These are phyloP conservation scores for Brettanomyces sp. DNA, from an alignment of 805 yeast genomes.

Conservation along the genomic window DNA sequence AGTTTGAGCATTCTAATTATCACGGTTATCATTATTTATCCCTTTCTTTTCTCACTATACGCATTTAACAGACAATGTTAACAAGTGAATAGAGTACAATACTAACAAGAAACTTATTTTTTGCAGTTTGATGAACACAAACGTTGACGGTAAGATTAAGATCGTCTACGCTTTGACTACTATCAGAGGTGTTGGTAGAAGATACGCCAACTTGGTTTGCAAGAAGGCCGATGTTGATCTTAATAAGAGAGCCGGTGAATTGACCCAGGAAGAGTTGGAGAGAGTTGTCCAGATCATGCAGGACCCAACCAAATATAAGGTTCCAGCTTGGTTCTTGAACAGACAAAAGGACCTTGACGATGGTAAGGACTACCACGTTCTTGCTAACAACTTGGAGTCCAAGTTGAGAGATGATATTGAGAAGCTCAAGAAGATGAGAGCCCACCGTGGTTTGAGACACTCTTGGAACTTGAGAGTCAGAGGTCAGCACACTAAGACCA, in stretches of 20 bases:
- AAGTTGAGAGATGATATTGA: slow-evolving; percentile 99
- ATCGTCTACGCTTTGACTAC: slow-evolving; percentile 99
- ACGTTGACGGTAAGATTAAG: slow-evolving; percentile 99
- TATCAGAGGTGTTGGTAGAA: slow-evolving; percentile 99
- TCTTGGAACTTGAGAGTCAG: slow-evolving; percentile 99
- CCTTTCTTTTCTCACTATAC: too few species aligned
- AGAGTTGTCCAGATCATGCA: slow-evolving; percentile 99
- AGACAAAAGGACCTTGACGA: slow-evolving; percentile 97
- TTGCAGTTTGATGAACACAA: slow-evolving; percentile 86
- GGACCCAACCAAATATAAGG: slow-evolving; percentile 98
- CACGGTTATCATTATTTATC: too few species aligned
- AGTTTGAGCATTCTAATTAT: too few species aligned
- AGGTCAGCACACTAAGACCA: slow-evolving; percentile 99
- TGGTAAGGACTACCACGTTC: slow-evolving; percentile 98
- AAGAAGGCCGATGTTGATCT: slow-evolving; percentile 99
- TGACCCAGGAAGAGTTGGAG: slow-evolving; percentile 99
- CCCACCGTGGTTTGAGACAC: slow-evolving; percentile 99
- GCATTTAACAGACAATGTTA: too few species aligned
- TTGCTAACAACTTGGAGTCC: slow-evolving; percentile 98
- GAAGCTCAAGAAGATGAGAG: slow-evolving; percentile 99
- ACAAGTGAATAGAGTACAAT: neutral
- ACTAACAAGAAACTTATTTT: slow-evolving; percentile 27
- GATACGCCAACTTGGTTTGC: slow-evolving; percentile 99
- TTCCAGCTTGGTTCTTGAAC: slow-evolving; percentile 99
- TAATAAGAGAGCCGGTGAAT: slow-evolving; percentile 99